A percentile compares a stretch with the other conserved stretches of the same genome.
Conservation (phyloP, 306 rosid species). For the Cucurbita argyrosperma region DNA sequence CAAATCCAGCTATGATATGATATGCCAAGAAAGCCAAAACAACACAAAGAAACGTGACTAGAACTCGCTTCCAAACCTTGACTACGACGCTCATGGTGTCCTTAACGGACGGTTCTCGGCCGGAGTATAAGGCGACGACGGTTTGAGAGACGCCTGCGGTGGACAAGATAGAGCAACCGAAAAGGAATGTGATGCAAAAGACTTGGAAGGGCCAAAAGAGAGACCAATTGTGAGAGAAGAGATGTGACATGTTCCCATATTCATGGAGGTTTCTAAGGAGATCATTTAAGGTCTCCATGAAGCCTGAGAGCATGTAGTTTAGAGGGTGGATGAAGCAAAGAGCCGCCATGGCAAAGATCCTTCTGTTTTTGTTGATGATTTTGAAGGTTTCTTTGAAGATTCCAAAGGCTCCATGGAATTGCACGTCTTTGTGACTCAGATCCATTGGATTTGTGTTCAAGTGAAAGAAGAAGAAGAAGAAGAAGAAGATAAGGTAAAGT, state of each 20-base stretch:
- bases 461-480: not conserved
- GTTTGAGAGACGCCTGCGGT: conserved; percentile 14
- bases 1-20: conserved; percentile 21
- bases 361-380: conserved; percentile 10
- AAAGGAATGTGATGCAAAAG: not conserved
- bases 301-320: not conserved
- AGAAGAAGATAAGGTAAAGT: not conserved
- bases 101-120: conserved; percentile 1
- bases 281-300: not conserved
- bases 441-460: not conserved
- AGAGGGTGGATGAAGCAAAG: conserved; percentile 17
- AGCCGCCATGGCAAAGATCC: conserved; percentile 13
- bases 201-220: not conserved
- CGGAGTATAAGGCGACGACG: conserved; percentile 10
- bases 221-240: not conserved
- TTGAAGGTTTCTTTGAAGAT: conserved; percentile 15
- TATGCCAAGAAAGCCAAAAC: not conserved
- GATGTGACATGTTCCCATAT: not conserved
- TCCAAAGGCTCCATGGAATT: conserved; percentile 15
- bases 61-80: conserved; percentile 16
- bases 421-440: conserved; percentile 2
- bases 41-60: conserved; percentile 14
- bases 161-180: conserved; percentile 7
- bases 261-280: conserved; percentile 5
- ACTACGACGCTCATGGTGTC: not conserved